Evolutionary conservation across 768 basidiomycete species (phyloP).

Genomic region (Grammothele lineata): DNA sequence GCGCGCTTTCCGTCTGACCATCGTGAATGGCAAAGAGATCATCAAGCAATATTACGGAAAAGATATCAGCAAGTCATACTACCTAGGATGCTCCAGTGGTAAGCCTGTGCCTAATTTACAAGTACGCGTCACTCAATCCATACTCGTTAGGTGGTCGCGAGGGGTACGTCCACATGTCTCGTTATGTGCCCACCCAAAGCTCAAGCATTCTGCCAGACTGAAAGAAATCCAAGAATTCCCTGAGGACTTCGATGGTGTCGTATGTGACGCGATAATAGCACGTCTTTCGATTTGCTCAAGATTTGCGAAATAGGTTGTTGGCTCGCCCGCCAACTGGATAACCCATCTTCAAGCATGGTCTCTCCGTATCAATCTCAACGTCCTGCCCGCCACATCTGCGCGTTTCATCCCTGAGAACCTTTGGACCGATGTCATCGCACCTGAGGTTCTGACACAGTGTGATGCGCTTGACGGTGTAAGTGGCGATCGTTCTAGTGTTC

Average conservation of each 20-base stretch:
- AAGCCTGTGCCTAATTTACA: too few species aligned
- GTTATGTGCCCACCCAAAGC: too few species aligned
- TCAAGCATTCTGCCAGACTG: slow-evolving; percentile 1
- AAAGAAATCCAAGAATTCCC: slow-evolving; percentile 22
- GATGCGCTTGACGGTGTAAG: slow-evolving; percentile 27
- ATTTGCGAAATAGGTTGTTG: slow-evolving; percentile 24
- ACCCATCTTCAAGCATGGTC: slow-evolving; percentile 17
- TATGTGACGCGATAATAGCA: slow-evolving; percentile 1
- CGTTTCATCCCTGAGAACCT: slow-evolving; percentile 19
- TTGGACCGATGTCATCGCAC: slow-evolving; percentile 23
- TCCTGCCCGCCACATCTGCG: not conserved
- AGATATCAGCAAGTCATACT: too few species aligned
- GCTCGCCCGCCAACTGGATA: slow-evolving; percentile 25
- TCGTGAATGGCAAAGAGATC: too few species aligned
- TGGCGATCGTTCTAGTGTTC: not conserved
- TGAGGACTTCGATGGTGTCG: slow-evolving; percentile 28
- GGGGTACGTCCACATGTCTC: too few species aligned
- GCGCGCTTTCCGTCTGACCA: too few species aligned
- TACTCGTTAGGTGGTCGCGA: too few species aligned
- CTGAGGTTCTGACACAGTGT: slow-evolving; percentile 28
- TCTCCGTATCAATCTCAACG: slow-evolving; percentile 13
- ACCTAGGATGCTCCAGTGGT: slow-evolving; percentile 29
- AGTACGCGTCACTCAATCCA: too few species aligned
- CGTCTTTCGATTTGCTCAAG: too few species aligned
- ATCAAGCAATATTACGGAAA: too few species aligned